phyloP scores from a whole-genome alignment of 129 eudicot species.

The Helichrysum umbraculigerum region DNA sequence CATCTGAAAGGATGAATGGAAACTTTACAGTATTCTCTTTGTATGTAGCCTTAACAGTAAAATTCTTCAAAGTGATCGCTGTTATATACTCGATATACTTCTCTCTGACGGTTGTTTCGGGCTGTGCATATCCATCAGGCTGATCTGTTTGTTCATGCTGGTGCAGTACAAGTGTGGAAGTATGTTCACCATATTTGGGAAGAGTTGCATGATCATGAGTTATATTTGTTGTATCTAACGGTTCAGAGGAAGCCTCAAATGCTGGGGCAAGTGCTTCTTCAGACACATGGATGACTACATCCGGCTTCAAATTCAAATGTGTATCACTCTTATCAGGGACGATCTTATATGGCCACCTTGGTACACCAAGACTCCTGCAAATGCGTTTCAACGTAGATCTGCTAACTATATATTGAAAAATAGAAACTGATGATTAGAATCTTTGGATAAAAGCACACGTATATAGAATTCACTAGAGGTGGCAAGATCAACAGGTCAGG shows the following conservation, averaged over 20 bases:
- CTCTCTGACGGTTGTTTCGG: not conserved
- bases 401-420: not conserved
- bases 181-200: not conserved
- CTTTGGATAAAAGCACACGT: not conserved
- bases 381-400: slow-evolving; percentile 9
- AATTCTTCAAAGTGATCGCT: not conserved
- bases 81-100: not conserved
- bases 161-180: slow-evolving; percentile 13
- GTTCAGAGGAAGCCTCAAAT: not conserved
- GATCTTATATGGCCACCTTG: slow-evolving; percentile 1
- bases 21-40: no score
- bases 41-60: no score
- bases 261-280: not conserved
- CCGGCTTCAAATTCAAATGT: not conserved
- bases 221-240: not conserved
- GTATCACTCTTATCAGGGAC: not conserved
- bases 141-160: not conserved
- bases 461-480: not conserved
- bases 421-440: not conserved
- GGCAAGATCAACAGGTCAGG: not conserved
- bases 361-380: not conserved
- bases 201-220: not conserved
- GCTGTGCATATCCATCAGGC: slow-evolving; percentile 3
- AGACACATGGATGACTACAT: not conserved
- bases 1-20: no score